phyloP scores from a whole-genome alignment of 2,329 filamentous ascomycete genomes.

The Alternaria sp. region DNA sequence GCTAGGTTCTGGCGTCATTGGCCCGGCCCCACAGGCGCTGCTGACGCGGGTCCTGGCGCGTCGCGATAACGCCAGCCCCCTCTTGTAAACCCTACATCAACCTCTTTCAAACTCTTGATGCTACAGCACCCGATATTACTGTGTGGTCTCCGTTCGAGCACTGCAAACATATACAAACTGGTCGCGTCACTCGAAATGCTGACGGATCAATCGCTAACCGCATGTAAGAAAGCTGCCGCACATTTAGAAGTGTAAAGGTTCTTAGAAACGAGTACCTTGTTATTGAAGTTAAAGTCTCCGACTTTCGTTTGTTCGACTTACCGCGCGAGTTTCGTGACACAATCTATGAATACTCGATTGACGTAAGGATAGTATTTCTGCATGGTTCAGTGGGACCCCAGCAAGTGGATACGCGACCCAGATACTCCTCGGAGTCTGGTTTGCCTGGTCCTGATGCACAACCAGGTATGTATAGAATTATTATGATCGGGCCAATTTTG shows the following conservation, averaged over 20 bases:
- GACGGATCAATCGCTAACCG: neutral
- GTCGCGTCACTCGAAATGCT: neutral
- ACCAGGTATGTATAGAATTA: too few species aligned
- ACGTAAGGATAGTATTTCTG: neutral
- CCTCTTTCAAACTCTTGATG: too few species aligned
- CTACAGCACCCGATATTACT: too few species aligned
- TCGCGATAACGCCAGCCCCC: neutral
- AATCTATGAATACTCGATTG: neutral
- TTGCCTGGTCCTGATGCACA: too few species aligned
- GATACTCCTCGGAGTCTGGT: too few species aligned
- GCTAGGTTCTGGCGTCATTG: neutral
- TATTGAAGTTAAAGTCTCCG: neutral
- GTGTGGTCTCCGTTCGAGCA: too few species aligned
- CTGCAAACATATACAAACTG: too few species aligned
- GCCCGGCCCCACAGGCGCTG: neutral
- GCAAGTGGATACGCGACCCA: too few species aligned
- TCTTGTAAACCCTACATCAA: too few species aligned
- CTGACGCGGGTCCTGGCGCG: neutral
- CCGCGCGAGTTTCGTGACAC: neutral
- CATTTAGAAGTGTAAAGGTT: neutral
- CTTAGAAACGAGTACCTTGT: neutral
- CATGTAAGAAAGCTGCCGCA: neutral
- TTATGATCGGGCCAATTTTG: too few species aligned
- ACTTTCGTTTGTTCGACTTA: neutral
- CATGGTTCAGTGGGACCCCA: too few species aligned